Evolutionary conservation across 768 basidiomycete genomes (phyloP).

Genomic region (Phlebiopsis gigantea): DNA sequence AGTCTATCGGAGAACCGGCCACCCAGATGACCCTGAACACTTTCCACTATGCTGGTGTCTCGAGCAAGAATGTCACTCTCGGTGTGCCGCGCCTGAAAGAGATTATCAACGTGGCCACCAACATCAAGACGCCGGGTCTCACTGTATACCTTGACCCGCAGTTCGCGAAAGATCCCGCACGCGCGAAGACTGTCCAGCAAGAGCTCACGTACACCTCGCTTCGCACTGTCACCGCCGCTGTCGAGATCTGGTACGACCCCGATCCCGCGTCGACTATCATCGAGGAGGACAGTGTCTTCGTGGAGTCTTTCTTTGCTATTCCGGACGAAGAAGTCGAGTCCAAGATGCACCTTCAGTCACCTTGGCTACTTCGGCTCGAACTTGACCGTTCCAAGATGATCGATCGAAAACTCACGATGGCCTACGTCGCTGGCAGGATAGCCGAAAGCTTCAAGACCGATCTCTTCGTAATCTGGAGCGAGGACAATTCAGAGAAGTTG

Average conservation of each 20-base stretch:
- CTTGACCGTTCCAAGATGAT: slow-evolving; percentile 97
- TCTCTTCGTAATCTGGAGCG: slow-evolving; percentile 97
- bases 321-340: slow-evolving; percentile 94
- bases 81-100: slow-evolving; percentile 99
- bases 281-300: slow-evolving; percentile 92
- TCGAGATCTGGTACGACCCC: slow-evolving; percentile 98
- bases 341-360: slow-evolving; percentile 88
- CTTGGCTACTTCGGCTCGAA: slow-evolving; percentile 95
- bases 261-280: slow-evolving; percentile 89
- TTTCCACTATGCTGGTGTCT: slow-evolving; percentile 99
- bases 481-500: slow-evolving; percentile 97
- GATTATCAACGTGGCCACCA: slow-evolving; percentile 97
- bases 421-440: slow-evolving; percentile 89
- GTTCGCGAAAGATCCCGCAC: slow-evolving; percentile 50
- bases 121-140: slow-evolving; percentile 98
- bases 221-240: slow-evolving; percentile 88
- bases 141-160: slow-evolving; percentile 81
- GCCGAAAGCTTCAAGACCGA: slow-evolving; percentile 94
- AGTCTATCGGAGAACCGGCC: slow-evolving; percentile 98
- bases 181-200: slow-evolving; percentile 87
- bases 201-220: slow-evolving; percentile 92
- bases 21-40: slow-evolving; percentile 99
- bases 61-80: slow-evolving; percentile 98
- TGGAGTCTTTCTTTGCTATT: slow-evolving; percentile 98
- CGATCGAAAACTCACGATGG: slow-evolving; percentile 93